These are phyloP conservation scores for Lagerstroemia speciosa DNA, from an alignment of 345 rosid genomes.

Conservation along the genomic window DNA sequence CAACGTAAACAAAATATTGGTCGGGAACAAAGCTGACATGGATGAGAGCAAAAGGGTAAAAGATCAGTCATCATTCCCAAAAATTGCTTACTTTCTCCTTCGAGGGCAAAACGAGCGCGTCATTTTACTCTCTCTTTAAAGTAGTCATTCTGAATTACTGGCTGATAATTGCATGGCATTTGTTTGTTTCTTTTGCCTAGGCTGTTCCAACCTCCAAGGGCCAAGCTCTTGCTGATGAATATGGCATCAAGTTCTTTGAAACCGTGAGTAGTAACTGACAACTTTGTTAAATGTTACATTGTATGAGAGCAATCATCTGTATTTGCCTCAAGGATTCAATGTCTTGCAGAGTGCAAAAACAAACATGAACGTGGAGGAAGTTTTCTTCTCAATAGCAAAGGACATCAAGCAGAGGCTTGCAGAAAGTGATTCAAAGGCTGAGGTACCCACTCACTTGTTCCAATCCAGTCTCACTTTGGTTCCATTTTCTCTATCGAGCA, in stretches of 20 bases:
- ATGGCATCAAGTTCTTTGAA: constrained; percentile 39
- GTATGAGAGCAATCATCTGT: not conserved
- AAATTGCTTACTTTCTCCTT: not conserved
- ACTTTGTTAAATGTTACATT: not conserved
- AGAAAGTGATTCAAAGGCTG: constrained; percentile 38
- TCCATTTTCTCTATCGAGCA: not conserved
- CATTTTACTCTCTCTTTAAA: too few relatives aligned
- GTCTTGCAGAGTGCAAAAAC: constrained; percentile 52
- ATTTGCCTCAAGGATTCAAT: not conserved
- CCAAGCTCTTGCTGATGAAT: constrained; percentile 38
- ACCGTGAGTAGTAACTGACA: constrained; percentile 19
- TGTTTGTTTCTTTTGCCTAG: constrained; percentile 5
- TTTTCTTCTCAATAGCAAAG: constrained; percentile 45
- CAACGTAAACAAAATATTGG: constrained; percentile 79
- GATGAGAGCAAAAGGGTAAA: constrained; percentile 91
- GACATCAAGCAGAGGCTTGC: constrained; percentile 49
- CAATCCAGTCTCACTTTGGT: not conserved
- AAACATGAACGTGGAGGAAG: constrained; percentile 45
- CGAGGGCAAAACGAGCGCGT: too few relatives aligned
- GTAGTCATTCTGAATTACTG: not conserved
- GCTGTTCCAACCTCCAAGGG: constrained; percentile 40
- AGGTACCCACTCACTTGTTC: constrained; percentile 19
- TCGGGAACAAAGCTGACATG: constrained; percentile 98
- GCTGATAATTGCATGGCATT: not conserved
- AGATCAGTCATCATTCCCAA: not conserved